Percentiles rank a stretch among this genome's conserved stretches.
Evolutionary conservation across 306 rosid species (phyloP).

Genomic region (Hippophae tibetana): DNA sequence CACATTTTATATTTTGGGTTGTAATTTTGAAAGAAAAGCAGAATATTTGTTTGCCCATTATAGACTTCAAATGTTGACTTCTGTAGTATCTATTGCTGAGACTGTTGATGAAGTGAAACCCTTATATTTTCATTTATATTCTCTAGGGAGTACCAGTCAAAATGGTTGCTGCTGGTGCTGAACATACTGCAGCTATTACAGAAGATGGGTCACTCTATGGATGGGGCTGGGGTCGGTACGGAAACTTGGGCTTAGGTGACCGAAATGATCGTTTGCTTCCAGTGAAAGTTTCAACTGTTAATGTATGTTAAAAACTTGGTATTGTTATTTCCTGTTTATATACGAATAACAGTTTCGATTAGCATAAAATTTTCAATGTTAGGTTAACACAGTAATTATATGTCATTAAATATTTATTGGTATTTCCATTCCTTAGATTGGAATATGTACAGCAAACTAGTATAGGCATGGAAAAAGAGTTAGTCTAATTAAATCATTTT

Average conservation of each 20-base stretch:
- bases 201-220: slow-evolving; percentile 85
- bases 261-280: slow-evolving; percentile 83
- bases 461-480: too few relatives aligned
- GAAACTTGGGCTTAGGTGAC: slow-evolving; percentile 95
- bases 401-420: too few relatives aligned
- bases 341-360: not conserved
- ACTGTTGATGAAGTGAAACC: not conserved
- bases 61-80: not conserved
- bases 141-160: slow-evolving; percentile 67
- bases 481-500: too few relatives aligned
- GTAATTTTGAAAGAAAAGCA: too few relatives aligned
- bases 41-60: too few relatives aligned
- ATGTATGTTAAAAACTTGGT: slow-evolving; percentile 35
- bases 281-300: slow-evolving; percentile 60
- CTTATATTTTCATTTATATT: not conserved
- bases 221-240: slow-evolving; percentile 99
- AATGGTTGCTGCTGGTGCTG: slow-evolving; percentile 99
- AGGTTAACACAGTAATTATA: too few relatives aligned
- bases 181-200: slow-evolving; percentile 90
- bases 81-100: not conserved
- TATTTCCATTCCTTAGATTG: too few relatives aligned
- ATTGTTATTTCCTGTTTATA: slow-evolving; percentile 8
- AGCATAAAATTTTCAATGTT: not conserved
- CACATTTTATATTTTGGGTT: too few relatives aligned
- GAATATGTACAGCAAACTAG: too few relatives aligned